Percentiles rank a stretch among this genome's conserved stretches.
Conservation (phyloP, 441 rosid species). For the Eruca vesicaria region DNA sequence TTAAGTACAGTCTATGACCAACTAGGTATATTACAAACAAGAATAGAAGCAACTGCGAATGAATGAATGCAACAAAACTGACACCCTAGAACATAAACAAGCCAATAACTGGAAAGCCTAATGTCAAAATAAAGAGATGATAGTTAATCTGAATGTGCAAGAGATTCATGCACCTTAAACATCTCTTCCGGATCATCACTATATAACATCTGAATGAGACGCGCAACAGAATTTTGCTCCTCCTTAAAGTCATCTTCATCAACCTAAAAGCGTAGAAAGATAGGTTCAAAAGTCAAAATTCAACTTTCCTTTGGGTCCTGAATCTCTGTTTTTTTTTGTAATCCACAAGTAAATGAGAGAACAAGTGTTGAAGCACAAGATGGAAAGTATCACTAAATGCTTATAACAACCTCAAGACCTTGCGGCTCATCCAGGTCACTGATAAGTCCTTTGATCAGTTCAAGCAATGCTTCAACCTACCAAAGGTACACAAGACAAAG, state of each 20-base stretch:
- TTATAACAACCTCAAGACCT: constrained; percentile 62
- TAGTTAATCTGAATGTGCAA: constrained; percentile 15
- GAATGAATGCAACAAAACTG: constrained; percentile 9
- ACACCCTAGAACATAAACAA: neutral
- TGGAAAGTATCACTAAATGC: constrained; percentile 12
- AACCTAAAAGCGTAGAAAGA: constrained; percentile 43
- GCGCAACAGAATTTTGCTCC: constrained; percentile 96
- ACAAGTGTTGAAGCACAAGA: constrained; percentile 10
- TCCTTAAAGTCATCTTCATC: constrained; percentile 96
- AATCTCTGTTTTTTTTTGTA: neutral
- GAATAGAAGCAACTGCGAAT: constrained; percentile 7
- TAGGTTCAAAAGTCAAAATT: constrained; percentile 4
- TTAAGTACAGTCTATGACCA: neutral
- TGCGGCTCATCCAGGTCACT: constrained; percentile 73
- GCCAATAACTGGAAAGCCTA: constrained; percentile 28
- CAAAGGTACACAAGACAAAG: constrained; percentile 12
- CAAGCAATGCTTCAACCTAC: constrained; percentile 92
- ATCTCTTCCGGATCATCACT: constrained; percentile 92
- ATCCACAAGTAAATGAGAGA: constrained; percentile 9
- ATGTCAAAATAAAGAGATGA: constrained; percentile 6
- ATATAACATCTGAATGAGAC: constrained; percentile 87
- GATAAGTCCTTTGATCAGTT: constrained; percentile 86
- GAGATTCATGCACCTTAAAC: constrained; percentile 72
- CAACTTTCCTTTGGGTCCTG: constrained; percentile 3
- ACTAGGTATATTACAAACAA: constrained; percentile 2